Base-by-base conservation (phyloP, 148 eudicot species). In the Rhododendron ferrugineum region DNA sequence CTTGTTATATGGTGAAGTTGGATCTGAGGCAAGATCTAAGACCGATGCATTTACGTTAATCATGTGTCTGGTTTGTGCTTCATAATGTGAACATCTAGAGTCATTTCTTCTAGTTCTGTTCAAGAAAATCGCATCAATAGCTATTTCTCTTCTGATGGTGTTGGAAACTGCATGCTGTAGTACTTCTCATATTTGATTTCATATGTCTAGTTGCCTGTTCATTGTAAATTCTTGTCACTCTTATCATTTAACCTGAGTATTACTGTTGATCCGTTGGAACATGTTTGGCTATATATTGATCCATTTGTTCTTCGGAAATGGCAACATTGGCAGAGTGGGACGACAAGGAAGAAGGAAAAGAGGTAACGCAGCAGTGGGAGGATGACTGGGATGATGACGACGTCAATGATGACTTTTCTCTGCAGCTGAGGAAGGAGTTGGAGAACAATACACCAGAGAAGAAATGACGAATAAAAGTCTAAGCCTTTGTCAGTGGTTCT, bases 341-440 rank as follows among this genome's bases (percentile, higher is more conserved):
- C 42, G 90, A 86, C 79, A 92, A 91, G 85, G 95, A 92, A 90
- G 95, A 94, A 86, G 96, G 94, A 30, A 94, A 90, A 88, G 98
- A 92, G 85, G 92, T 91, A 82, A 90, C 90, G 7, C 96, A 95
- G 82, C 37, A 28, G 75, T 70, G 75, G 75, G 75, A 70, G 37
- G 75, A 28, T 70, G 75, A 70, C 34, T 70, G 75, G 75, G 75
- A 70, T 32, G 75, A 28, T 0, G 75, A 70, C 37, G 75, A 70
- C 34, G 75, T 70, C 75, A 70, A 70, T 70, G 75, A 70, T 14
- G 75, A 70, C 75, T 70, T 70, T 32, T 70, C 75, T 70, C 75
- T 70, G 36, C 75, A 70, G 75, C 75, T 70, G 36, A 70, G 20
- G 75, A 70, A 28, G 75, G 75, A 70, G 20, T 28, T 70, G 75